Evolutionary conservation across 2,329 filamentous ascomycete species (phyloP).

Genomic region (Fusarium sp.): DNA sequence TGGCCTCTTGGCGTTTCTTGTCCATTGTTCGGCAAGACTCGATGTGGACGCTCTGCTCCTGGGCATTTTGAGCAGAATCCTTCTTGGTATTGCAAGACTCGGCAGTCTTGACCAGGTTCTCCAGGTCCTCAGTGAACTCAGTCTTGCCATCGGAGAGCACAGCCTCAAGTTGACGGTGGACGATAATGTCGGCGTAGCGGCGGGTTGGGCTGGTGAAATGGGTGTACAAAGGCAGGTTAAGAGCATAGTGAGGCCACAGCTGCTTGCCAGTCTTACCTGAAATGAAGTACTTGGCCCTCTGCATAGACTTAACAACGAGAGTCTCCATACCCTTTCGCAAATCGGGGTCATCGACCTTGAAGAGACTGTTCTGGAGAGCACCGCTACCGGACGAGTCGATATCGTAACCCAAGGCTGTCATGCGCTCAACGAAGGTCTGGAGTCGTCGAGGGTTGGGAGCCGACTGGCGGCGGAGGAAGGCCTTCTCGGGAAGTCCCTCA

Average conservation of each 20-base stretch:
- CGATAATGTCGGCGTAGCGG: constrained; percentile 93
- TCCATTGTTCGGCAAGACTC: constrained; percentile 98
- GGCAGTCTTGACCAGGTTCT: constrained; percentile 89
- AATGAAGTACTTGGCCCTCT: constrained; percentile 94
- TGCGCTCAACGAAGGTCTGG: constrained; percentile 90
- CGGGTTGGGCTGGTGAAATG: constrained; percentile 97
- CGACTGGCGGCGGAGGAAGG: constrained; percentile 87
- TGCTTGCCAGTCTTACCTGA: constrained; percentile 82
- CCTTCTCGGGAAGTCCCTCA: constrained; percentile 87
- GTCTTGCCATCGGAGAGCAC: constrained; percentile 84
- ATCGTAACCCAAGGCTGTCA: constrained; percentile 90
- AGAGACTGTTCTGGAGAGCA: constrained; percentile 91
- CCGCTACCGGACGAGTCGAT: constrained; percentile 92
- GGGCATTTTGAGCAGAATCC: constrained; percentile 95
- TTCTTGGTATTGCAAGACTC: constrained; percentile 99
- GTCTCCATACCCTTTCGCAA: constrained; percentile 99
- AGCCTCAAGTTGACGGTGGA: constrained; percentile 93
- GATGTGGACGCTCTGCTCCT: constrained; percentile 99
- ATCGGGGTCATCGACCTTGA: constrained; percentile 89
- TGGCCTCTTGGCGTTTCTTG: constrained; percentile 85
- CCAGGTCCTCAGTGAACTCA: constrained; percentile 90
- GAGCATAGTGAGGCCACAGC: constrained; percentile 86
- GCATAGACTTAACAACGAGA: constrained; percentile 93
- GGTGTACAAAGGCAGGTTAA: constrained; percentile 94
- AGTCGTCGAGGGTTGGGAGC: constrained; percentile 89